Base-by-base conservation (phyloP, 495 filamentous ascomycete species). In the Penicillium coprophilum region DNA sequence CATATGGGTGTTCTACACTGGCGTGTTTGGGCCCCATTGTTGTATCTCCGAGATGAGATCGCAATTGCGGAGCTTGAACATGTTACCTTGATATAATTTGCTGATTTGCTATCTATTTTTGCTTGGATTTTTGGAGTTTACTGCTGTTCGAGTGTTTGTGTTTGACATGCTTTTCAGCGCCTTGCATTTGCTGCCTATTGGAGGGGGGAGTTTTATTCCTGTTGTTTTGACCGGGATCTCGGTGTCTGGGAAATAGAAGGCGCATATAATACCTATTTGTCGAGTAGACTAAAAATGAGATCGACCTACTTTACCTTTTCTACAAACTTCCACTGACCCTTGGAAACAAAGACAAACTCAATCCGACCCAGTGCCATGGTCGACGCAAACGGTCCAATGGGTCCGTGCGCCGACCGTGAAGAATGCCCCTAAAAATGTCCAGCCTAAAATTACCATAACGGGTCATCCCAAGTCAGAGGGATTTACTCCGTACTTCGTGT, bases 1-100 rank as follows among this genome's bases (percentile, higher is more conserved):
- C 92, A 95, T 61, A 82, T 96, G 40, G 83, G 85, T 9, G 79
- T 91, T 19, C 71, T 96, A 21, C 91, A 96, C 69, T 96, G 91
- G 91, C 79, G 87, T 47, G 86, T 95, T 3, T 96, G 91, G 91
- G 86, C 83, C 6, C 84, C 85, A 30, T 70, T 90, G 45, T 81
- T 84, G 1, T 95, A 90, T 66, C 67, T 76, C 15, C 64, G 68
- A 20, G 74, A 75, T 47, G 71, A 70, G 53, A 63, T 73, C 34
- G 63, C 66, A 17, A 65, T 68, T 40, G 57, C 56, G 45, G 65
- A 62, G 52, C 50, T 46, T 32, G 55, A 46, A 23, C 50, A 52
- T 20, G 41, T 55, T 32, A 49, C 54, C 5, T 52, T 64, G 47
- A 34, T 53, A 45, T 68, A 53, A 46, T 46, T 24, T 43, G 17